These are phyloP conservation scores for Apocynum venetum DNA, from an alignment of 257 asterid genomes.

Conservation along the genomic window DNA sequence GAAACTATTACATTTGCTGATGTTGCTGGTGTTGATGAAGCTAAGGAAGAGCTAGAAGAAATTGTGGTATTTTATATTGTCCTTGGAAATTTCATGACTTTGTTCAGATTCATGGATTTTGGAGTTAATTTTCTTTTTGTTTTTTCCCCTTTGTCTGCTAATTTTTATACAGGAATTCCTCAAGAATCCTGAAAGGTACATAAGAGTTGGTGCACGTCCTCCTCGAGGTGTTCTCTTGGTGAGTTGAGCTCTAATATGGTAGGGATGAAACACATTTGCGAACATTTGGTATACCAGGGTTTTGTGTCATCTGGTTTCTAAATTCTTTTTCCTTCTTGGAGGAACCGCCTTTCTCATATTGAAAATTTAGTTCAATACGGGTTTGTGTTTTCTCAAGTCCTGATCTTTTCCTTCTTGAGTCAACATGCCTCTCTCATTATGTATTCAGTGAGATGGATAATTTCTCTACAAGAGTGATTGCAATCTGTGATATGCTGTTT, in stretches of 20 bases:
- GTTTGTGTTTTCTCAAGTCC: neutral
- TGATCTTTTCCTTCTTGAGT: neutral
- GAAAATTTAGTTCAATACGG: neutral
- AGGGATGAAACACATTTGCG: neutral
- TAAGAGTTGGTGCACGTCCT: slow-evolving; percentile 96
- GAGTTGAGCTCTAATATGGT: slow-evolving; percentile 31
- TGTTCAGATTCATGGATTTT: slow-evolving; percentile 4
- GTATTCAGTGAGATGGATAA: neutral
- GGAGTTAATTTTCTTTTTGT: slow-evolving; percentile 16
- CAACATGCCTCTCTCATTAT: neutral
- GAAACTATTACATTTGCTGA: slow-evolving; percentile 82
- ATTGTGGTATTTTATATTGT: slow-evolving; percentile 65
- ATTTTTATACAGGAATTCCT: slow-evolving; percentile 73
- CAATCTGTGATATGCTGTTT: neutral
- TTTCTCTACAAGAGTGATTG: neutral
- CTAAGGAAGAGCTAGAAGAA: slow-evolving; percentile 98
- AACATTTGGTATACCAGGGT: neutral
- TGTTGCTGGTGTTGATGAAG: slow-evolving; percentile 99
- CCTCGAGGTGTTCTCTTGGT: slow-evolving; percentile 99
- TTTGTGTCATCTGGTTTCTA: neutral
- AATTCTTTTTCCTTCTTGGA: neutral
- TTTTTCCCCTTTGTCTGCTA: slow-evolving; percentile 16
- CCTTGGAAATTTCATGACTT: slow-evolving; percentile 16
- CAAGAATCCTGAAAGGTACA: slow-evolving; percentile 84
- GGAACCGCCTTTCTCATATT: neutral